phyloP scores from a whole-genome alignment of 1,139 yeast genomes.

The Geotrichum restrictum region DNA sequence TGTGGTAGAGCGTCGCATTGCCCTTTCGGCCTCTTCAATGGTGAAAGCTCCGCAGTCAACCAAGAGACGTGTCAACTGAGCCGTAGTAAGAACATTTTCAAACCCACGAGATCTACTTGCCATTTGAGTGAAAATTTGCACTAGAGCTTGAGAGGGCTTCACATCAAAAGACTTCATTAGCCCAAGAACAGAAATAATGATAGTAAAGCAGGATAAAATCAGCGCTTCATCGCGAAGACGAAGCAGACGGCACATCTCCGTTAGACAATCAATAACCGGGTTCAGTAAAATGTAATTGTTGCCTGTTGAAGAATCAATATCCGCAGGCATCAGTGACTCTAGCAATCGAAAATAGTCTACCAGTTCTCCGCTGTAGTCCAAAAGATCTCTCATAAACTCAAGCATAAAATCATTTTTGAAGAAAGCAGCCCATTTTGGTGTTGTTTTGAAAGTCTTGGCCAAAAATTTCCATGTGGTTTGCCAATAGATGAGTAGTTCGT shows the following conservation, averaged over 20 bases:
- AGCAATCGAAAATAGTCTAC: conserved; percentile 62
- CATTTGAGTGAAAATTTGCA: conserved; percentile 26
- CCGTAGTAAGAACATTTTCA: conserved; percentile 28
- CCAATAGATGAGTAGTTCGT: conserved; percentile 53
- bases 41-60: conserved; percentile 28
- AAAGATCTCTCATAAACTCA: conserved; percentile 81
- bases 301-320: conserved; percentile 22
- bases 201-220: conserved; percentile 66
- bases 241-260: conserved; percentile 67
- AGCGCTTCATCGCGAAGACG: conserved; percentile 75
- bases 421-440: conserved; percentile 66
- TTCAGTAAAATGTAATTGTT: conserved; percentile 29
- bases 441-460: conserved; percentile 61
- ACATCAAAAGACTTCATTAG: conserved; percentile 34
- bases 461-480: conserved; percentile 64
- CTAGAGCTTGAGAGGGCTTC: conserved; percentile 29
- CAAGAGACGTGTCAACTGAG: conserved; percentile 28
- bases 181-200: conserved; percentile 48
- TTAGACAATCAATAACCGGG: conserved; percentile 32
- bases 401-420: conserved; percentile 57
- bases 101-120: conserved; percentile 27
- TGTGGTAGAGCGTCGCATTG: conserved; percentile 20
- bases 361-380: conserved; percentile 69
- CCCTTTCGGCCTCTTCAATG: conserved; percentile 24
- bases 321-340: conserved; percentile 40